Evolutionary conservation across 129 eudicot genomes (phyloP).

Genomic region (Helianthus tuberosus): DNA sequence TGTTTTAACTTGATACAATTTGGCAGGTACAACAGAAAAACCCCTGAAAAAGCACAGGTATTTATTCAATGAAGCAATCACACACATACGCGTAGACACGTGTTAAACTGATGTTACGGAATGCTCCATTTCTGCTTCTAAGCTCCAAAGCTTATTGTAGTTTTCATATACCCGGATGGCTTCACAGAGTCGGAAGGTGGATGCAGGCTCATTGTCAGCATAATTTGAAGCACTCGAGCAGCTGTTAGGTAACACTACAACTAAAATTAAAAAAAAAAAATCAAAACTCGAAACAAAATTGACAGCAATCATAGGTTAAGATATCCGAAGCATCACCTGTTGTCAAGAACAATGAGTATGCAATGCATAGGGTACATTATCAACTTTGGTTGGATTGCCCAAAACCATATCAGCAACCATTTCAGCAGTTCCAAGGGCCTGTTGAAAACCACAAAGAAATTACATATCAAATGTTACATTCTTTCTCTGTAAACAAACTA

Average conservation of each 20-base stretch:
- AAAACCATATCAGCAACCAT: conserved; percentile 81
- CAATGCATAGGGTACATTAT: conserved; percentile 55
- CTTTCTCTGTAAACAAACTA: no score
- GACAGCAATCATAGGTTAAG: conserved; percentile 4
- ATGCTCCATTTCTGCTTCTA: neutral
- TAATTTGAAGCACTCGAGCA: conserved; percentile 11
- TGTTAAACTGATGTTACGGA: neutral
- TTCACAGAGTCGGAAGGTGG: neutral
- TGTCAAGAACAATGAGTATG: conserved; percentile 34
- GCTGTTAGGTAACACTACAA: neutral
- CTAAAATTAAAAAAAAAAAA: neutral
- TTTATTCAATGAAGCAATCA: conserved; percentile 6
- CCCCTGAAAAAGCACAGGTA: neutral
- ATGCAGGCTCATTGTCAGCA: conserved; percentile 9
- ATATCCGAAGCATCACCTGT: conserved; percentile 22
- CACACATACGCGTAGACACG: neutral
- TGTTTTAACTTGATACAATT: conserved; percentile 12
- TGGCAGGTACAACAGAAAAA: conserved; percentile 1
- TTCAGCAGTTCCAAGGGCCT: conserved; percentile 98
- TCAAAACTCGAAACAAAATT: neutral
- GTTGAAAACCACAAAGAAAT: conserved; percentile 14
- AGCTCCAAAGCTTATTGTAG: neutral
- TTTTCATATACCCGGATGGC: conserved; percentile 14
- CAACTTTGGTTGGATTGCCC: conserved; percentile 61
- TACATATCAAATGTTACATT: neutral